phyloP scores from a whole-genome alignment of 2,329 filamentous ascomycete genomes.

The Fusarium keratoplasticum region DNA sequence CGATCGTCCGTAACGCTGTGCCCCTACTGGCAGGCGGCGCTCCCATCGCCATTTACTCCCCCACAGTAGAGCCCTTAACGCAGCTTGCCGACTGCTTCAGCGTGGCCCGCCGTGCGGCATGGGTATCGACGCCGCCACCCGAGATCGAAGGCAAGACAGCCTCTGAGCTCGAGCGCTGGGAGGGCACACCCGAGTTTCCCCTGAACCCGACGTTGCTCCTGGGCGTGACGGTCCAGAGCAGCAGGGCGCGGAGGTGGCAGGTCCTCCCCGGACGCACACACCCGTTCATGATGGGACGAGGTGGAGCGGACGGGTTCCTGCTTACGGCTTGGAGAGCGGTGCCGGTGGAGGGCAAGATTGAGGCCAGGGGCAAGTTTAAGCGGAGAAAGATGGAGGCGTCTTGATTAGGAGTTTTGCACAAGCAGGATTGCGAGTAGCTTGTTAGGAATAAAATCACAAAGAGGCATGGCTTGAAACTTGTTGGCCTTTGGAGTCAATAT shows the following conservation, averaged over 20 bases:
- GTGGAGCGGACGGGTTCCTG: constrained; percentile 90
- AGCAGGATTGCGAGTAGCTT: not conserved
- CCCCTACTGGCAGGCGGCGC: constrained; percentile 87
- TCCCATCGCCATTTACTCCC: constrained; percentile 86
- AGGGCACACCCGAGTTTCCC: constrained; percentile 80
- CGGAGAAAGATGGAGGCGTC: constrained; percentile 69
- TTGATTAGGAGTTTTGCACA: constrained; percentile 3
- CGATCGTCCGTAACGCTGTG: constrained; percentile 78
- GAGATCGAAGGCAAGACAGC: constrained; percentile 57
- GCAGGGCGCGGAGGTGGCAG: constrained; percentile 84
- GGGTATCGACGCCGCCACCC: constrained; percentile 65
- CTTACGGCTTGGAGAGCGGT: constrained; percentile 86
- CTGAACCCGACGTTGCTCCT: constrained; percentile 88
- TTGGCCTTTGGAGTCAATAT: not conserved
- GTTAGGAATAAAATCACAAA: not conserved
- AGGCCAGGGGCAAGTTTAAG: constrained; percentile 84
- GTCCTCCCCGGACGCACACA: constrained; percentile 92
- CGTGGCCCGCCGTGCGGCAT: constrained; percentile 82
- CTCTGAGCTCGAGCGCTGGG: constrained; percentile 67
- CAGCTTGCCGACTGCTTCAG: constrained; percentile 86
- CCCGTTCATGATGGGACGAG: constrained; percentile 89
- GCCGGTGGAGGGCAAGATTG: constrained; percentile 82
- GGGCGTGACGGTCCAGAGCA: constrained; percentile 83
- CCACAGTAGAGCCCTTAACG: constrained; percentile 81
- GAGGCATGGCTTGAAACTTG: not conserved